Evolutionary conservation across 208 protist genomes (phyloP).

Genomic region (Leishmania arabica): DNA sequence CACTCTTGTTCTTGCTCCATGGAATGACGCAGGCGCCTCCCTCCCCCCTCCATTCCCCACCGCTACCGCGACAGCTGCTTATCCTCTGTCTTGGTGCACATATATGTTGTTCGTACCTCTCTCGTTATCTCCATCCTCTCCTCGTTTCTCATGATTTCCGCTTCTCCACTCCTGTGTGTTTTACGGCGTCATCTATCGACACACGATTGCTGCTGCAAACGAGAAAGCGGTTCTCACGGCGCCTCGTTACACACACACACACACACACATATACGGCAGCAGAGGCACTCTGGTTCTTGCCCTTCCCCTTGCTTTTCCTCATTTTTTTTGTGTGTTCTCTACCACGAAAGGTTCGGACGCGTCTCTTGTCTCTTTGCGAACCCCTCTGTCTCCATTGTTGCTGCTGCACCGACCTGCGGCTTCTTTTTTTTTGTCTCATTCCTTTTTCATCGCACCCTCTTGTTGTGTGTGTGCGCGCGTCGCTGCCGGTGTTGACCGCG

Average conservation of each 20-base stretch:
- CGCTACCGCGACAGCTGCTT: neutral
- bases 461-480: neutral
- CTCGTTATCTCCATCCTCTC: neutral
- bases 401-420: neutral
- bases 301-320: neutral
- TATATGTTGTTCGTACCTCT: neutral
- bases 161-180: neutral
- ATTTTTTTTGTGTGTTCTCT: neutral
- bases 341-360: neutral
- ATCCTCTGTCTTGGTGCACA: too few relatives aligned
- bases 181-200: neutral
- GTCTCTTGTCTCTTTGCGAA: neutral
- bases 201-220: neutral
- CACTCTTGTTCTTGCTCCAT: neutral
- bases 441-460: neutral
- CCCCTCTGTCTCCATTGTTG: neutral
- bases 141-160: neutral
- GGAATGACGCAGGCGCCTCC: neutral
- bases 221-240: neutral
- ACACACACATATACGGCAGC: neutral
- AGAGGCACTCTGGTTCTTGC: neutral
- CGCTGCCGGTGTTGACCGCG: neutral
- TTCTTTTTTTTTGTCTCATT: conserved; percentile 4
- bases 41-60: neutral
- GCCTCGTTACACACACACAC: neutral